These are phyloP conservation scores for Pseudogymnoascus sp. DNA, from an alignment of 2,329 filamentous ascomycete species.

Conservation along the genomic window DNA sequence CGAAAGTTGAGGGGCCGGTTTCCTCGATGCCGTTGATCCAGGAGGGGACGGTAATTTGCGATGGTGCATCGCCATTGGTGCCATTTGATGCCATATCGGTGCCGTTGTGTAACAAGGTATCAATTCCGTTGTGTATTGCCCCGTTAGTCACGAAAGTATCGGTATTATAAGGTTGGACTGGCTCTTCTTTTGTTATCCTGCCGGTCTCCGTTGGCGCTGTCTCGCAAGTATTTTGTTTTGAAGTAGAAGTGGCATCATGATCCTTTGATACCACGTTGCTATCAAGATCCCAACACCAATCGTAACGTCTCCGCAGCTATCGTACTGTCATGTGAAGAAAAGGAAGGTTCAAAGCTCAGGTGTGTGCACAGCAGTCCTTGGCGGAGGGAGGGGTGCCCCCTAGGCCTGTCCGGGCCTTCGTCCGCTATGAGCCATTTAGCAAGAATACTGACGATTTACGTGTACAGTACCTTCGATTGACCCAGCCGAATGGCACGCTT, in stretches of 20 bases:
- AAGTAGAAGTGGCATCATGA: background rate
- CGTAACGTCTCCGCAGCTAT: background rate
- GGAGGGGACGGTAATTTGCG: constrained; percentile 33
- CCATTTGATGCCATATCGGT: background rate
- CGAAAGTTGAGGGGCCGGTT: constrained; percentile 36
- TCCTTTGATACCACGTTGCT: background rate
- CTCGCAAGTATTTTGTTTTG: background rate
- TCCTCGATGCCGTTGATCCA: constrained; percentile 43
- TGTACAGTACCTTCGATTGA: background rate
- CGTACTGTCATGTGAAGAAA: background rate
- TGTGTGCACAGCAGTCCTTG: background rate
- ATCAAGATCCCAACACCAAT: background rate
- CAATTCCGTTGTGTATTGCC: background rate
- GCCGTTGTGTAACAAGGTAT: background rate
- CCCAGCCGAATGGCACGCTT: background rate
- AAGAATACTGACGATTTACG: background rate
- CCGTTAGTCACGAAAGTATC: background rate
- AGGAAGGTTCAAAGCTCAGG: background rate
- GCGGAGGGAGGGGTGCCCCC: background rate
- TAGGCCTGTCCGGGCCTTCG: background rate
- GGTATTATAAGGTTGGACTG: background rate
- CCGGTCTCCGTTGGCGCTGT: background rate
- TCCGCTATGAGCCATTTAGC: background rate
- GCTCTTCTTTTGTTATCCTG: background rate
- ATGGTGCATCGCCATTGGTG: constrained; percentile 12